These are phyloP conservation scores for Forsythia suspensa DNA, from an alignment of 257 asterid species.

Conservation along the genomic window DNA sequence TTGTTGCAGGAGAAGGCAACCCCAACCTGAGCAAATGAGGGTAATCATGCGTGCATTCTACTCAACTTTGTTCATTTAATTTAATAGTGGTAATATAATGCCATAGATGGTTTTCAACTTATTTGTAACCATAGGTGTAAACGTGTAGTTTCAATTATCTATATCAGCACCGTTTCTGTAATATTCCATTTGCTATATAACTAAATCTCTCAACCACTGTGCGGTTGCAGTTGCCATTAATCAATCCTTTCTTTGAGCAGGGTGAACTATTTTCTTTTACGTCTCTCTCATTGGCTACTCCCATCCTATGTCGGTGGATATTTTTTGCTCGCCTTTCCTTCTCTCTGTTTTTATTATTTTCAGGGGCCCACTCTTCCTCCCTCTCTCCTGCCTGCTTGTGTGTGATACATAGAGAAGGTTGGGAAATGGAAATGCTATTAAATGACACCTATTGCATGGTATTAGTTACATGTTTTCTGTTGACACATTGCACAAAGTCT, in stretches of 20 bases:
- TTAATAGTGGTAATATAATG: neutral
- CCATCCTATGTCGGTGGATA: no score
- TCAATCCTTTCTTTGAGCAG: neutral
- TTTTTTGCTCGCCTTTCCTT: no score
- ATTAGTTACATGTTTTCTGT: neutral
- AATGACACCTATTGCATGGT: neutral
- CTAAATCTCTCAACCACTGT: neutral
- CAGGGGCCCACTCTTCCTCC: no score
- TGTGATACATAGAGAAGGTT: neutral
- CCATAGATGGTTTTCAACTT: neutral
- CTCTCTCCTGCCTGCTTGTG: no score
- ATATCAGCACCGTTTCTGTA: neutral
- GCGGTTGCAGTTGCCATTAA: neutral
- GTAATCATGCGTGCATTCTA: slow-evolving; percentile 34
- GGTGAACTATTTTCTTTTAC: neutral
- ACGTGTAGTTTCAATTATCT: neutral
- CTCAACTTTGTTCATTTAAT: neutral
- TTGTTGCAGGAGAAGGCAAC: slow-evolving; percentile 74
- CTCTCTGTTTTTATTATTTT: no score
- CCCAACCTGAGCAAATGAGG: slow-evolving; percentile 50
- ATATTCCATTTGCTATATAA: neutral
- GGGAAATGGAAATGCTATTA: neutral
- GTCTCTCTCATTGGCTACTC: neutral
- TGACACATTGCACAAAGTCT: neutral
- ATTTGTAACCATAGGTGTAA: neutral